Percentiles rank a stretch among this genome's conserved stretches.
Conservation (phyloP, 257 asterid species). For the Rubia yunnanensis region DNA sequence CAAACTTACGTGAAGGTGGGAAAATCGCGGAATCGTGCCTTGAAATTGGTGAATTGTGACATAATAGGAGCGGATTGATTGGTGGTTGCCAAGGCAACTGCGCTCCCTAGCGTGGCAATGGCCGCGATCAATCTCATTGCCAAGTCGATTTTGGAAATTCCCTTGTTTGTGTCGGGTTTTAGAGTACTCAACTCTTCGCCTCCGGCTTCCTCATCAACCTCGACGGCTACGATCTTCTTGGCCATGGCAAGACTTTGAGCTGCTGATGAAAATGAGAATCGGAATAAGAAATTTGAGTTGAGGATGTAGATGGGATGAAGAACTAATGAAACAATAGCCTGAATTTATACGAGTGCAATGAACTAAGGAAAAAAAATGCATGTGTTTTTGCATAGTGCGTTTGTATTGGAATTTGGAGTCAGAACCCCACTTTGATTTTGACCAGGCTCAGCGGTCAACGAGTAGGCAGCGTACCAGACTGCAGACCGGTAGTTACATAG, state of each 20-base stretch:
- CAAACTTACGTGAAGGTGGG: constrained; percentile 57
- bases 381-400: background rate
- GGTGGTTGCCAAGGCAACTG: constrained; percentile 30
- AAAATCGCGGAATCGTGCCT: constrained; percentile 26
- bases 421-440: constrained; percentile 7
- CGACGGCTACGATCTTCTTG: background rate
- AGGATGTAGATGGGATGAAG: background rate
- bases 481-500: background rate
- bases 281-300: background rate
- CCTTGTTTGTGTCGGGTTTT: constrained; percentile 11
- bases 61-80: constrained; percentile 19
- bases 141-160: constrained; percentile 24
- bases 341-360: background rate
- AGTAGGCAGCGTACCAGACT: background rate
- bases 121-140: constrained; percentile 23
- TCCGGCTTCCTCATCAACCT: constrained; percentile 1
- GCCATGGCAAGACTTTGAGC: background rate
- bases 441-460: constrained; percentile 1
- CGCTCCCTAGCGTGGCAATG: constrained; percentile 26
- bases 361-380: background rate
- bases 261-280: background rate
- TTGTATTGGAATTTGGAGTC: background rate
- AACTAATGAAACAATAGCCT: background rate
- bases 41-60: constrained; percentile 18
- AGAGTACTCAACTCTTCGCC: background rate